Conservation (phyloP, 352 stramenopile species). For the Phytophthora boehmeriae region DNA sequence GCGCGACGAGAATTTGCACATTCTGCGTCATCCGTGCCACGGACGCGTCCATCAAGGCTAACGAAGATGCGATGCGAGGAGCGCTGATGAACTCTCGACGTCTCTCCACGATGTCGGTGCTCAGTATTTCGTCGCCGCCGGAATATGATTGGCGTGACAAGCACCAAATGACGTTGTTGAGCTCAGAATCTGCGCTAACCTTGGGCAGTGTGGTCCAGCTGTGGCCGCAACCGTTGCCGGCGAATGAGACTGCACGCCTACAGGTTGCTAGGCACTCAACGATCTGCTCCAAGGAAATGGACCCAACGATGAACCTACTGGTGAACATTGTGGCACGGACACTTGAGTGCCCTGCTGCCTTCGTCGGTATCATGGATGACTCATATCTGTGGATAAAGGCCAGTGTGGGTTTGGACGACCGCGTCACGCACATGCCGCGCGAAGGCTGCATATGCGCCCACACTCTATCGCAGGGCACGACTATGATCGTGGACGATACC, state of each 20-base stretch:
- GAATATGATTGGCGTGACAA: slow-evolving; percentile 29
- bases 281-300: slow-evolving; percentile 55
- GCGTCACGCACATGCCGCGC: slow-evolving; percentile 50
- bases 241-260: slow-evolving; percentile 54
- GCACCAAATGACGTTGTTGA: slow-evolving; percentile 58
- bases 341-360: slow-evolving; percentile 66
- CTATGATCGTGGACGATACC: slow-evolving; percentile 69
- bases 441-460: slow-evolving; percentile 64
- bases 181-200: slow-evolving; percentile 67
- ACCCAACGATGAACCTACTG: slow-evolving; percentile 78
- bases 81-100: slow-evolving; percentile 20
- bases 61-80: slow-evolving; percentile 49
- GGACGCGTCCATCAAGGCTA: slow-evolving; percentile 66
- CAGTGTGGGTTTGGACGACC: slow-evolving; percentile 60
- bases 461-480: slow-evolving; percentile 50
- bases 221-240: slow-evolving; percentile 54
- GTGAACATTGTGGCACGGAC: slow-evolving; percentile 73
- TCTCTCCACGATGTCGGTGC: slow-evolving; percentile 34
- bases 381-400: slow-evolving; percentile 68
- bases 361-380: slow-evolving; percentile 73
- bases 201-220: slow-evolving; percentile 68
- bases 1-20: slow-evolving; percentile 74
- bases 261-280: slow-evolving; percentile 56
- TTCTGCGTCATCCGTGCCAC: slow-evolving; percentile 84
- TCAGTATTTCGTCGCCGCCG: slow-evolving; percentile 22